Base-by-base conservation (phyloP, 1,139 yeast genomes). In the Taphrina sp. region DNA sequence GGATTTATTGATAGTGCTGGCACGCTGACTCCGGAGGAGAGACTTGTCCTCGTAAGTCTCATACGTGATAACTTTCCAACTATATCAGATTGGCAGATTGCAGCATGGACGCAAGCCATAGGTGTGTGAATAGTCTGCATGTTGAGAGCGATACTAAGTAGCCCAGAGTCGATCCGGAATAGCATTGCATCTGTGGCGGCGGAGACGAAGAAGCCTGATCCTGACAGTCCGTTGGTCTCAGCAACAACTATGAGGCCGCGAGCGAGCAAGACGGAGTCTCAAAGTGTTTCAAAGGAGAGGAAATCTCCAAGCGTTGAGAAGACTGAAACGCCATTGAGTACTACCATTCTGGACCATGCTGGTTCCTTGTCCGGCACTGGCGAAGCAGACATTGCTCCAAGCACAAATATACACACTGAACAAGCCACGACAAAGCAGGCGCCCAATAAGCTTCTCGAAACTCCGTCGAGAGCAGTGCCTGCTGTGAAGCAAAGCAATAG, bases 401-500 rank as follows among this genome's bases (percentile, higher is more conserved):
- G 12, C 10, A 26, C 7, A 12, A 26, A 26, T 26, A 7, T 7
- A 26, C 31, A 26, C 12, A n/a, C n/a, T n/a, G n/a, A n/a, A n/a
- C n/a, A n/a, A n/a, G n/a, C 31, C 7, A 12, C 31, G 31, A 12
- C 31, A 12, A 26, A 26, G 7, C 31, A 7, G 12, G 31, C 31
- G 7, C 10, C 12, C 31, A 7, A 7, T 26, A 12, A 12, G 31
- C 7, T 7, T 26, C 31, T 26, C 7, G 12, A 26, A 12, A 26
- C 10, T 26, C 31, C 31, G 7, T 7, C 12, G 31, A 12, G 31
- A 26, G 31, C 31, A 7, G 12, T 7, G 31, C 31, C 12, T 7
- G 37, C 8, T 20, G 14, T 43, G 16, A 43, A 31, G 17, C 47
- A 43, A 33, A 29, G 36, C 19, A 43, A 43, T 31, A 14, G 38